Percentiles rank a stretch among this genome's conserved stretches.
Conservation (phyloP, 306 rosid genomes). For the Boehmeria nivea region DNA sequence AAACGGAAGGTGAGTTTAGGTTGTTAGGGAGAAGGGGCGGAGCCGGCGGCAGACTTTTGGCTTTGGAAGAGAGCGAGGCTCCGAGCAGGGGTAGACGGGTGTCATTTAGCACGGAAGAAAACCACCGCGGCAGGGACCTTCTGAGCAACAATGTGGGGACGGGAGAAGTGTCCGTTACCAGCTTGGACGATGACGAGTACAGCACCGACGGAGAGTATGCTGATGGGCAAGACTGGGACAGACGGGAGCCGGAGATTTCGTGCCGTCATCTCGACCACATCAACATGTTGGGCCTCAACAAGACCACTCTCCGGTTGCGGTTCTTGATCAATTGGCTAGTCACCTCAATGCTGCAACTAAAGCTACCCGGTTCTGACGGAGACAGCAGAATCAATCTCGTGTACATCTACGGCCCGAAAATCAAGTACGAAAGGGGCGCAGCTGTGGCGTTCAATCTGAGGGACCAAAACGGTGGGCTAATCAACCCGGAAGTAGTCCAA, state of each 20-base stretch:
- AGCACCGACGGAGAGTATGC: constrained; percentile 73
- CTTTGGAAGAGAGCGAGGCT: constrained; percentile 67
- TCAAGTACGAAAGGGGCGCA: constrained; percentile 93
- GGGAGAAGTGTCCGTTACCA: constrained; percentile 56
- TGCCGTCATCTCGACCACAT: constrained; percentile 78
- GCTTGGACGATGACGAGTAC: constrained; percentile 73
- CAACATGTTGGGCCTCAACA: constrained; percentile 81
- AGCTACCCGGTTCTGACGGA: constrained; percentile 47
- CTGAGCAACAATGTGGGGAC: constrained; percentile 40
- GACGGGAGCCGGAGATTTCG: constrained; percentile 68
- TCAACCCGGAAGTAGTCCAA: constrained; percentile 83
- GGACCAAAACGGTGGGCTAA: constrained; percentile 55
- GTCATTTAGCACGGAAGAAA: constrained; percentile 78
- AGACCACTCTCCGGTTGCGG: constrained; percentile 77
- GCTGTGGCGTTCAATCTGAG: constrained; percentile 91
- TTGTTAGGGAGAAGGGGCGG: constrained; percentile 83
- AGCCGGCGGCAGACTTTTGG: constrained; percentile 64
- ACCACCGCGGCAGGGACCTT: constrained; percentile 49
- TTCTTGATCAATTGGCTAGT: constrained; percentile 93
- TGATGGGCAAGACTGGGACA: constrained; percentile 53
- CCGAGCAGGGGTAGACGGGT: constrained; percentile 66
- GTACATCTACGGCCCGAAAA: constrained; percentile 86
- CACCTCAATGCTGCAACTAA: constrained; percentile 77
- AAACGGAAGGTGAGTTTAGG: constrained; percentile 93
- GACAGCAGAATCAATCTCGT: too few species aligned